These are phyloP conservation scores for Afroboletus lepidellus DNA, from an alignment of 1,284 basidiomycete genomes.

Conservation along the genomic window DNA sequence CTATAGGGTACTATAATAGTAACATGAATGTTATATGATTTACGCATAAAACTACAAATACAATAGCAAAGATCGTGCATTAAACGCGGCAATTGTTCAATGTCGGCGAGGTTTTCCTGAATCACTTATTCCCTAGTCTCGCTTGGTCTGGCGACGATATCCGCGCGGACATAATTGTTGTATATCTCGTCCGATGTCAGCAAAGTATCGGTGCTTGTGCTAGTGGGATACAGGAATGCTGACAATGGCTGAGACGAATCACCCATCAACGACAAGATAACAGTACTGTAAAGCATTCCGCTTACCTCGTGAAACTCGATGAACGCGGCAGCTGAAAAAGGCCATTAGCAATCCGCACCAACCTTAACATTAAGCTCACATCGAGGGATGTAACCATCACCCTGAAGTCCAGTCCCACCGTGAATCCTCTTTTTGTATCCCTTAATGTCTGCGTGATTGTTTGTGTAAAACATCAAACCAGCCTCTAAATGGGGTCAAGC, in stretches of 20 bases:
- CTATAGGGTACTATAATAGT: neutral
- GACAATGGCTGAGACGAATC: constrained; percentile 40
- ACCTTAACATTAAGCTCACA: constrained; percentile 39
- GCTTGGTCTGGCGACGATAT: constrained; percentile 34
- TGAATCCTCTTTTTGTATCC: constrained; percentile 71
- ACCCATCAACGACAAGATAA: neutral
- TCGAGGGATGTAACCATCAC: constrained; percentile 58
- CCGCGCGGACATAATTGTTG: constrained; percentile 55
- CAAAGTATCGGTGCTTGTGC: constrained; percentile 49
- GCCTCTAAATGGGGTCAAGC: constrained; percentile 43
- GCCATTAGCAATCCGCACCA: neutral
- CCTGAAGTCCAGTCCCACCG: constrained; percentile 62
- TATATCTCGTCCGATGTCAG: constrained; percentile 60
- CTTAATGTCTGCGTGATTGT: constrained; percentile 47
- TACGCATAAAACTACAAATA: neutral
- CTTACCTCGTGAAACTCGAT: constrained; percentile 69
- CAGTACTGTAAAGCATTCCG: neutral
- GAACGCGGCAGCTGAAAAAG: constrained; percentile 61
- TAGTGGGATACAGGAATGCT: constrained; percentile 47
- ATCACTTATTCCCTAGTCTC: constrained; percentile 12
- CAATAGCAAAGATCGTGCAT: neutral
- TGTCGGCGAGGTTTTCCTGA: neutral
- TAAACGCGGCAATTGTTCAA: neutral
- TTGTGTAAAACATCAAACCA: constrained; percentile 73
- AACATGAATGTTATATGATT: neutral